Evolutionary conservation across 2,329 filamentous ascomycete genomes (phyloP), one percentile per base, ranked within the genome.

Genomic region (Hysterium pulicare): DNA sequence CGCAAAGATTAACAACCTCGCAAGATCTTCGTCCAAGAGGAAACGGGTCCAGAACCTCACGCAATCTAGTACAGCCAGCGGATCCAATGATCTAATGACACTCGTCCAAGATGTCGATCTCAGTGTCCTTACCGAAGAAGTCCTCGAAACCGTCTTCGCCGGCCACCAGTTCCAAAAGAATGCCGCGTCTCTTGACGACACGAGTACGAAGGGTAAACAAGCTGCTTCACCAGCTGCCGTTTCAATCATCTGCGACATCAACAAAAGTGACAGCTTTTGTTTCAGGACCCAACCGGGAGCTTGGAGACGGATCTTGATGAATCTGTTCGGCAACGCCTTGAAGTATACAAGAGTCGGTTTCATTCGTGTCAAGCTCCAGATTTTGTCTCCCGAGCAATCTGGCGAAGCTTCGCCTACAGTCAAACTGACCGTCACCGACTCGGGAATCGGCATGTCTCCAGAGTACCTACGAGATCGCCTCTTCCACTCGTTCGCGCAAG

Each of bases 371-470:
- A 64, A 64, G 35, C 57, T 69, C 8, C 58, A 67, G 38, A 55
- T 58, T 3, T 52, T 57, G 38, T 48, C 52, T 16, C 57, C 48
- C 16, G 33, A 39, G 3, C 49, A 45, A 10, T 7, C 48, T 10
- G 38, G 41, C 1, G 59, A 65, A 15, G 58, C 61, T 5, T 47
- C 48, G 26, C 52, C 55, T 21, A 59, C 65, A 20, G 51, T 62
- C 36, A 49, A 55, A 7, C 55, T 67, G 20, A 63, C 59, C 2
- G 58, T 68, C 5, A 57, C 56, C 13, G 66, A 69, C 24, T 66
- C 64, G 13, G 66, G 66, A n/a, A 66, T 65, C 20, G 66, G 66
- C 2, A 69, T 69, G 62, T 67, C 63, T 1, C 55, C 64, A 30
- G 62, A 68, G 26, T 69, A 67, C 38, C 53, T 68, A 31, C 57